Conservation (phyloP, 1,139 yeast genomes). For the Saccharomyces hybrid region DNA sequence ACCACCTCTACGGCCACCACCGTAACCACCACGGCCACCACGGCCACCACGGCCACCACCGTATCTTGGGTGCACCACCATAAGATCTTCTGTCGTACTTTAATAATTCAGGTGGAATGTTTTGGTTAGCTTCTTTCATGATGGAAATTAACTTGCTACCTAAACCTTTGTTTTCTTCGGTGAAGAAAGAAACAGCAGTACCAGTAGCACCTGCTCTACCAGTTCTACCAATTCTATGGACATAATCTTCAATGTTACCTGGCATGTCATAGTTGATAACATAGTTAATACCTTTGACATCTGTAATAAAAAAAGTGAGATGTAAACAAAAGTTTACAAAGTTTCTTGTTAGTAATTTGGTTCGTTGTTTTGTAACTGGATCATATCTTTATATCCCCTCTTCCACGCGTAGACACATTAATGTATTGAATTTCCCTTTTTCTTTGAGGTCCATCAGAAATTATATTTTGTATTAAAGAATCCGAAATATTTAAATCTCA, state of each 20-base stretch:
- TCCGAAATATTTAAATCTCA: background rate
- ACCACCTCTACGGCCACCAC: slow-evolving; percentile 39
- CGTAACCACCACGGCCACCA: slow-evolving; percentile 48
- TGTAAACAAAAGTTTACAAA: background rate
- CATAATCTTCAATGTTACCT: slow-evolving; percentile 95
- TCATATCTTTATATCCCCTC: background rate
- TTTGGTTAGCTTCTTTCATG: slow-evolving; percentile 92
- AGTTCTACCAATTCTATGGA: slow-evolving; percentile 75
- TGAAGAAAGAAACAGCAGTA: slow-evolving; percentile 91
- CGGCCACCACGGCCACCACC: slow-evolving; percentile 53
- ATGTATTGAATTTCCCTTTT: background rate
- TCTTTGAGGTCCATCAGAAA: background rate
- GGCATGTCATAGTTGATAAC: slow-evolving; percentile 97
- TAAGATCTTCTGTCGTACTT: slow-evolving; percentile 38
- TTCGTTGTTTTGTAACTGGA: slow-evolving; percentile 1
- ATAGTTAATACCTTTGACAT: slow-evolving; percentile 91
- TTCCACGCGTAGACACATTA: background rate
- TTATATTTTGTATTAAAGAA: background rate
- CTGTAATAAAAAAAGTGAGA: slow-evolving; percentile 37
- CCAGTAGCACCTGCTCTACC: slow-evolving; percentile 98
- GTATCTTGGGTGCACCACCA: slow-evolving; percentile 40
- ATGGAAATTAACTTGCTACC: slow-evolving; percentile 89
- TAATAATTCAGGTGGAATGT: slow-evolving; percentile 57
- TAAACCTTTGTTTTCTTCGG: slow-evolving; percentile 76
- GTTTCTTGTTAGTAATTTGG: slow-evolving; percentile 12